These are phyloP conservation scores for Phytophthora brassicae DNA, from an alignment of 352 stramenopile genomes.

Conservation along the genomic window DNA sequence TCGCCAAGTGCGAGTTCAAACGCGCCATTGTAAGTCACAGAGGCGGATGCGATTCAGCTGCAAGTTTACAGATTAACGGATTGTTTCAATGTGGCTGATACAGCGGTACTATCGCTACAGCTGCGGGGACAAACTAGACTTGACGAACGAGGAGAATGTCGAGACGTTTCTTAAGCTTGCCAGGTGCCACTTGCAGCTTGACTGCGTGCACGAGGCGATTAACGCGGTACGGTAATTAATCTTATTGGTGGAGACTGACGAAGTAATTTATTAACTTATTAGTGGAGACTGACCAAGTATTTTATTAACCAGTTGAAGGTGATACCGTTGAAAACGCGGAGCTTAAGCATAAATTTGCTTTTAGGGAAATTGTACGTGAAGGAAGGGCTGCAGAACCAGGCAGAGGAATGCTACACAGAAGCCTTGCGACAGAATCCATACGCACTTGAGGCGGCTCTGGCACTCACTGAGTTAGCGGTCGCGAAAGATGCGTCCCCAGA, in stretches of 20 bases:
- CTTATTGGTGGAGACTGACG: not conserved
- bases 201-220: slow-evolving; percentile 58
- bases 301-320: slow-evolving; percentile 47
- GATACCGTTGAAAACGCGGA: slow-evolving; percentile 39
- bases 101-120: slow-evolving; percentile 36
- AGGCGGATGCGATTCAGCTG: not conserved
- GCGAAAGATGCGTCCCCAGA: slow-evolving; percentile 42
- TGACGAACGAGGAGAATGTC: slow-evolving; percentile 29
- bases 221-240: slow-evolving; percentile 45
- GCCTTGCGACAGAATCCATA: slow-evolving; percentile 75
- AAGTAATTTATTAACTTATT: not conserved
- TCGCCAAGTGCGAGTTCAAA: slow-evolving; percentile 67
- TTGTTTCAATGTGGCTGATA: slow-evolving; percentile 5
- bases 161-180: slow-evolving; percentile 64
- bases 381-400: slow-evolving; percentile 64
- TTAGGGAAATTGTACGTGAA: slow-evolving; percentile 63
- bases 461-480: slow-evolving; percentile 55
- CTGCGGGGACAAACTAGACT: slow-evolving; percentile 23
- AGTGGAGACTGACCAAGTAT: not conserved
- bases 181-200: slow-evolving; percentile 65
- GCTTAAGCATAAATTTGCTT: slow-evolving; percentile 63
- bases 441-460: slow-evolving; percentile 76
- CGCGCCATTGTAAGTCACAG: slow-evolving; percentile 62
- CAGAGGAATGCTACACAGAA: slow-evolving; percentile 56
- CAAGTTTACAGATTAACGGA: not conserved